Conservation (phyloP, 257 asterid genomes). For the Echium plantagineum region DNA sequence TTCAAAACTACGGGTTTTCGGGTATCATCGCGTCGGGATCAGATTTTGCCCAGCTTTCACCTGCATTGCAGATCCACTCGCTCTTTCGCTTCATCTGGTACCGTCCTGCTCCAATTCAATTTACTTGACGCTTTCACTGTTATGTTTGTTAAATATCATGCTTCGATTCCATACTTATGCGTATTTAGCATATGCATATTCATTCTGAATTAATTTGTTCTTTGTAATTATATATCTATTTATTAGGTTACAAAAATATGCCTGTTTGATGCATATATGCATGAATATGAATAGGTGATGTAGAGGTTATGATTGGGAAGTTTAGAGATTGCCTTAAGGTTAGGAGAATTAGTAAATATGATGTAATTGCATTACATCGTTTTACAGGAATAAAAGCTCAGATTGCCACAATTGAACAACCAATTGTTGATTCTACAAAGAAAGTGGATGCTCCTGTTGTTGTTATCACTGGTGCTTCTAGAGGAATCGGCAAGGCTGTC, state of each 20-base stretch:
- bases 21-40: constrained; percentile 17
- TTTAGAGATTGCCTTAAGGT: too few species aligned
- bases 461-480: constrained; percentile 86
- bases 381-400: constrained; percentile 61
- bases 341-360: too few species aligned
- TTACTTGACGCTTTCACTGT: too few species aligned
- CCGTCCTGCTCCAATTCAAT: neutral
- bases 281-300: too few species aligned
- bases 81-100: constrained; percentile 47
- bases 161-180: too few species aligned
- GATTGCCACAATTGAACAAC: constrained; percentile 50
- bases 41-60: constrained; percentile 18
- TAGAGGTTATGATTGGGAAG: too few species aligned
- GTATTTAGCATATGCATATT: too few species aligned
- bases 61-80: constrained; percentile 40
- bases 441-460: constrained; percentile 76
- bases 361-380: neutral
- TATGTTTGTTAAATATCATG: too few species aligned
- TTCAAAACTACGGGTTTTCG: constrained; percentile 20
- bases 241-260: too few species aligned
- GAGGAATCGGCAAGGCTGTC: constrained; percentile 93
- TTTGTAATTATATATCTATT: too few species aligned
- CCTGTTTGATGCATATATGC: too few species aligned
- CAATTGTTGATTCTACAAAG: constrained; percentile 29
- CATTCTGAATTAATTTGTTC: too few species aligned